Evolutionary conservation across 495 filamentous ascomycete genomes (phyloP), one percentile per base, ranked within the genome.

Genomic region (Parathielavia hyrcaniae): DNA sequence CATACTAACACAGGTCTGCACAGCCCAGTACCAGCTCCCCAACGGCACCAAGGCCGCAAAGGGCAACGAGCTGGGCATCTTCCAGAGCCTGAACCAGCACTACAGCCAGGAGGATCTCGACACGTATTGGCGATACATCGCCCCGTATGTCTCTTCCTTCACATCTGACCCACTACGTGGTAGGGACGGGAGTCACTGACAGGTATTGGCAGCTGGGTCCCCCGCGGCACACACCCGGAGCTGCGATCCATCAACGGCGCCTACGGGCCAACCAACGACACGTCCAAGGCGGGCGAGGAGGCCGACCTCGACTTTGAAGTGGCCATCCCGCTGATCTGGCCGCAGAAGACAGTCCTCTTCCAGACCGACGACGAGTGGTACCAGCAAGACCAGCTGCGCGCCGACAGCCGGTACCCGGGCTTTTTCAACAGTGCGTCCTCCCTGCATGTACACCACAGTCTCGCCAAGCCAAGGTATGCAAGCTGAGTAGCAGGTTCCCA

Each of bases 311-410:
- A 73, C 57, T 70, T 75, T 56, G 61, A 75, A 16, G 54, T 68
- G 1, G 66, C 69, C 10, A 70, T 65, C 53, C 69, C 72, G 0
- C 57, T 75, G 20, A 76, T 85, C 66, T 83, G 76, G 67, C 83
- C 83, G 0, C 83, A 86, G 61, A 79, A 76, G 20, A 75, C 77
- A 0, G 74, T 82, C 12, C 70, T 87, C 14, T 85, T 76, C 68
- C 81, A 86, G 58, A 75, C 74, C 0, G 83, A 85, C 60, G 81
- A 84, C 63, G 71, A 75, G 58, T 71, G 71, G 50, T 80, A 79
- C 51, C 65, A 68, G 60, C 38, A 35, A 5, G 55, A 65, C n/a
- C 56, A 64, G 55, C 36, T 34, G 6, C 50, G 50, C 13, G 19
- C 55, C 13, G 32, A 64, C 35, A 69, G 62, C 9, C 41, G 36